A percentile compares a stretch with the other conserved stretches of the same genome.
Conservation (phyloP, 768 basidiomycete genomes). For the Sarcodon aspratus region DNA sequence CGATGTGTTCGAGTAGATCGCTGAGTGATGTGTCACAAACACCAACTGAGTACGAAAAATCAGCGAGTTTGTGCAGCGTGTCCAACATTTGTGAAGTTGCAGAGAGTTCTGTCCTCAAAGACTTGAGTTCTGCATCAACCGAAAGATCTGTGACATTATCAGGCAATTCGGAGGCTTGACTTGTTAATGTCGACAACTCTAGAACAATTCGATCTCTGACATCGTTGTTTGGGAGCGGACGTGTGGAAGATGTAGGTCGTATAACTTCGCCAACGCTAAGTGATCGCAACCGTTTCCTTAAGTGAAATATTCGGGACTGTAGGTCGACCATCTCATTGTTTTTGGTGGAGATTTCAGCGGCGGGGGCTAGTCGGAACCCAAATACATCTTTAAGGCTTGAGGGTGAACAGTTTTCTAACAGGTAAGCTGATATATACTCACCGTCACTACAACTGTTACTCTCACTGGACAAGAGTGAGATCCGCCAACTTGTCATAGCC, state of each 20-base stretch:
- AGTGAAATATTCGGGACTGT: conserved; percentile 34
- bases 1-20: conserved; percentile 76
- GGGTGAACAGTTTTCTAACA: too few species aligned
- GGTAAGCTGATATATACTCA: too few species aligned
- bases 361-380: conserved; percentile 28
- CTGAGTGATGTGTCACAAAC: conserved; percentile 69
- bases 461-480: too few species aligned
- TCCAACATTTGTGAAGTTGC: conserved; percentile 35
- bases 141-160: conserved; percentile 20
- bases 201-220: conserved; percentile 35
- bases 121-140: conserved; percentile 48
- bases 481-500: too few species aligned
- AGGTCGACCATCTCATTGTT: conserved; percentile 32
- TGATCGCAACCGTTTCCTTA: conserved; percentile 51
- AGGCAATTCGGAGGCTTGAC: conserved; percentile 38
- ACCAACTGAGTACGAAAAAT: conserved; percentile 36
- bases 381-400: conserved; percentile 40
- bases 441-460: too few species aligned
- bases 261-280: conserved; percentile 47
- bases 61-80: conserved; percentile 41
- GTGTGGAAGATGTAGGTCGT: conserved; percentile 24
- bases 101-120: conserved; percentile 48
- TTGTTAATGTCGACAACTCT: conserved; percentile 32
- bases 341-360: conserved; percentile 14
- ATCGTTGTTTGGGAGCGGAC: conserved; percentile 40